phyloP scores from a whole-genome alignment of 352 stramenopile genomes.

The Phytophthora boehmeriae region DNA sequence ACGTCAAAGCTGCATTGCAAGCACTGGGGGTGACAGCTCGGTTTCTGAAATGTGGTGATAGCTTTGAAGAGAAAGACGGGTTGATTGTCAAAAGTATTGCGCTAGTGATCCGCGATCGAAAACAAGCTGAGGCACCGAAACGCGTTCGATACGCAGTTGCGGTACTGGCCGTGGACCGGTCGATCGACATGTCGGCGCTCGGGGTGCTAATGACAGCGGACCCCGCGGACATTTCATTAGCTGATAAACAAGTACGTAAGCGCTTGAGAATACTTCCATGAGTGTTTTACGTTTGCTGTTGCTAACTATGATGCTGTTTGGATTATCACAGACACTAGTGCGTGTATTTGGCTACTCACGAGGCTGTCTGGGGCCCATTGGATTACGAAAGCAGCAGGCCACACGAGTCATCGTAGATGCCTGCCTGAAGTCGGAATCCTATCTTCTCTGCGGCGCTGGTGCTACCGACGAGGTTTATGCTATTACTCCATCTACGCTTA shows the following conservation, averaged over 20 bases:
- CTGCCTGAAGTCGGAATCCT: slow-evolving; percentile 23
- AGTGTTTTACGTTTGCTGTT: not conserved
- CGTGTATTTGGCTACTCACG: slow-evolving; percentile 70
- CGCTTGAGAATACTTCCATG: not conserved
- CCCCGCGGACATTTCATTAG: slow-evolving; percentile 41
- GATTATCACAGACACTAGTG: slow-evolving; percentile 46
- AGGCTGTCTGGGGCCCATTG: slow-evolving; percentile 67
- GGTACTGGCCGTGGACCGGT: slow-evolving; percentile 52
- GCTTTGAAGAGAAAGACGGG: slow-evolving; percentile 18
- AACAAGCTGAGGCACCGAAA: not conserved
- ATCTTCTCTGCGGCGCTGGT: slow-evolving; percentile 60
- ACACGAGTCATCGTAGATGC: slow-evolving; percentile 66
- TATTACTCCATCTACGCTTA: slow-evolving; percentile 34
- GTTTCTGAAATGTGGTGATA: slow-evolving; percentile 33
- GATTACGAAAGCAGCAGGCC: slow-evolving; percentile 50
- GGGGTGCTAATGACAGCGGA: slow-evolving; percentile 27
- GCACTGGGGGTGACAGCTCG: slow-evolving; percentile 24
- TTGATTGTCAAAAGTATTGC: slow-evolving; percentile 76
- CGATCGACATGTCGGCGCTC: slow-evolving; percentile 61
- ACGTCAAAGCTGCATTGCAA: slow-evolving; percentile 46
- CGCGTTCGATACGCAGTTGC: slow-evolving; percentile 43
- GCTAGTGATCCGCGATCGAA: slow-evolving; percentile 32
- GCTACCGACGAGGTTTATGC: slow-evolving; percentile 52
- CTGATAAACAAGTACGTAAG: slow-evolving; percentile 52
- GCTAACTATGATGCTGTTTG: slow-evolving; percentile 6